Evolutionary conservation across 352 stramenopile species (phyloP).

Genomic region (Globisporangium barbulae): DNA sequence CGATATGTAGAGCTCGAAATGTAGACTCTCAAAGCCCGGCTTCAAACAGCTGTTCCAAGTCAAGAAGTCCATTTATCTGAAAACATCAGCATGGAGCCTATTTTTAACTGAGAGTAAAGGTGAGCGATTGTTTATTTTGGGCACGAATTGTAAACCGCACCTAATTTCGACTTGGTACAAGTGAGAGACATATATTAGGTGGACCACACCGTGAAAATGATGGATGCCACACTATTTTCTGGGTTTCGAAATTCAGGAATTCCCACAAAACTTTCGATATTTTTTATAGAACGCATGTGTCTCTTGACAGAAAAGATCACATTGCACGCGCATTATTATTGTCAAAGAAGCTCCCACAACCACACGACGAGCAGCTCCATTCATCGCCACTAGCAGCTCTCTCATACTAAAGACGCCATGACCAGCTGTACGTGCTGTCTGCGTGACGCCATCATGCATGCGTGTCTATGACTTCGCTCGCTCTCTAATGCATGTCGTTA

Average conservation of each 20-base stretch:
- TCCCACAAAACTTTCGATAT: neutral
- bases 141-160: too few relatives aligned
- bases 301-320: conserved; percentile 1
- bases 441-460: neutral
- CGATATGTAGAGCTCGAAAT: neutral
- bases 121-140: too few relatives aligned
- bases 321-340: neutral
- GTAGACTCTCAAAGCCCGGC: neutral
- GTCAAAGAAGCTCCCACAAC: neutral
- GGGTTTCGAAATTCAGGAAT: too few relatives aligned
- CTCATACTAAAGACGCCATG: neutral
- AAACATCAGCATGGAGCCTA: neutral
- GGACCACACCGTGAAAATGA: too few relatives aligned
- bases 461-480: neutral
- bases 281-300: neutral
- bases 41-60: neutral
- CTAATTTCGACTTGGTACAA: too few relatives aligned
- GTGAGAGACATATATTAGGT: too few relatives aligned
- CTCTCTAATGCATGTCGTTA: neutral
- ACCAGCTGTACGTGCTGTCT: neutral
- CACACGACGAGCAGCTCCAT: neutral
- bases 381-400: too few relatives aligned
- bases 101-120: neutral
- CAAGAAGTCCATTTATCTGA: neutral
- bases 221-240: too few relatives aligned